Evolutionary conservation across 352 stramenopile species (phyloP).

Genomic region (Phytopythium montanum): DNA sequence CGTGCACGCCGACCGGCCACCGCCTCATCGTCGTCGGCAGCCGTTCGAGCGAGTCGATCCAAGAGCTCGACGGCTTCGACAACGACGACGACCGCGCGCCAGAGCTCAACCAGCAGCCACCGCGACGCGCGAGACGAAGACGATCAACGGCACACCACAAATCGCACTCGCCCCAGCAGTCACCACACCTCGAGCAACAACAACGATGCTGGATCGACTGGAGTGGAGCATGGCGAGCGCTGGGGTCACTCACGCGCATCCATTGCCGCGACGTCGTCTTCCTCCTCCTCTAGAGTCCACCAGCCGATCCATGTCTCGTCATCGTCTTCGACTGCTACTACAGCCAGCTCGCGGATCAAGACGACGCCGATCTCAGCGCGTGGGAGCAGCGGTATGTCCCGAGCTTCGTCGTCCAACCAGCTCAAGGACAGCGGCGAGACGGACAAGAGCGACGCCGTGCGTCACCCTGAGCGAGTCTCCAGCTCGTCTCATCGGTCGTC

Average conservation of each 20-base stretch:
- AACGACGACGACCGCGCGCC: conserved; percentile 18
- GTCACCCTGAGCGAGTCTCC: conserved; percentile 22
- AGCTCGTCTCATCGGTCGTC: conserved; percentile 8
- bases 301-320: conserved; percentile 30
- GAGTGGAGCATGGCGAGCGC: conserved; percentile 29
- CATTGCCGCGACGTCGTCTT: conserved; percentile 12
- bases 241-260: conserved; percentile 43
- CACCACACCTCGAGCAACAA: conserved; percentile 32
- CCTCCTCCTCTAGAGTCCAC: conserved; percentile 30
- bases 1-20: conserved; percentile 16
- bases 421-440: conserved; percentile 18
- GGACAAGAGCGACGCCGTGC: conserved; percentile 28
- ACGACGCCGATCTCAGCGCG: conserved; percentile 17
- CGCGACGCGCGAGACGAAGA: conserved; percentile 29
- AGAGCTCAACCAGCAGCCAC: conserved; percentile 11
- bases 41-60: conserved; percentile 33
- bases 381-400: conserved; percentile 7
- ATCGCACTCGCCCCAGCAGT: conserved; percentile 22
- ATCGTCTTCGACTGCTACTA: conserved; percentile 30
- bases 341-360: conserved; percentile 16
- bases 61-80: conserved; percentile 21
- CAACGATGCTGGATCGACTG: conserved; percentile 11
- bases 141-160: conserved; percentile 19
- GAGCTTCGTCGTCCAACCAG: conserved; percentile 17
- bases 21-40: conserved; percentile 9